A percentile compares a stretch with the other conserved stretches of the same genome.
These are phyloP conservation scores for Phytophthora pseudosyringae DNA, from an alignment of 352 stramenopile species.

Conservation along the genomic window DNA sequence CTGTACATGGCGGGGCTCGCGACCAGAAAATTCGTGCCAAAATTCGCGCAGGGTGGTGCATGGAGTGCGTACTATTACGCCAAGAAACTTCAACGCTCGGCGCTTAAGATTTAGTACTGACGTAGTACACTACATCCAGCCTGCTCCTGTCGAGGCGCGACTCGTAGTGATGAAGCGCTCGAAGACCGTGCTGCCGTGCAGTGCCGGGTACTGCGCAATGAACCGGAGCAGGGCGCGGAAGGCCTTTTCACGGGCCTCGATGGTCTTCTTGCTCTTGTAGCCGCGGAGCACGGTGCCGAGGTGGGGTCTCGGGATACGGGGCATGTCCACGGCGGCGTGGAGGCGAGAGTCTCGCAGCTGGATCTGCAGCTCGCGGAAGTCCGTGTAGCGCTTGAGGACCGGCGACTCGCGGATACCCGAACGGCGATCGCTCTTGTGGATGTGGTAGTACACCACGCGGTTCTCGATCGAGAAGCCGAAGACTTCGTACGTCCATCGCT, in stretches of 20 bases:
- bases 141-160: slow-evolving; percentile 7
- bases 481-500: slow-evolving; percentile 41
- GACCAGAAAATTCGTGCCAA: slow-evolving; percentile 31
- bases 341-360: slow-evolving; percentile 39
- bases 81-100: too few relatives aligned
- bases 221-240: slow-evolving; percentile 50
- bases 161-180: slow-evolving; percentile 44
- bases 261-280: slow-evolving; percentile 44
- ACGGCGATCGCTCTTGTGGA: slow-evolving; percentile 37
- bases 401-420: slow-evolving; percentile 30
- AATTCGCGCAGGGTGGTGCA: not conserved
- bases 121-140: slow-evolving; percentile 19
- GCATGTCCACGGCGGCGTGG: slow-evolving; percentile 29
- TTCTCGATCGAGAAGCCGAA: slow-evolving; percentile 44
- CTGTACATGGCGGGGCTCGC: slow-evolving; percentile 14
- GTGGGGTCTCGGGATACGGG: slow-evolving; percentile 36
- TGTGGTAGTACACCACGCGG: slow-evolving; percentile 50
- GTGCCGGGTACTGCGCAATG: slow-evolving; percentile 42
- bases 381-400: slow-evolving; percentile 50
- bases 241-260: slow-evolving; percentile 47
- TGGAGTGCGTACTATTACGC: too few relatives aligned
- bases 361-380: slow-evolving; percentile 53
- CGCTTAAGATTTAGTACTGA: slow-evolving; percentile 2
- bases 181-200: slow-evolving; percentile 50
- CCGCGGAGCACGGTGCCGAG: slow-evolving; percentile 45